Base-by-base conservation (phyloP, 805 yeast species). In the Yarrowia deformans region DNA sequence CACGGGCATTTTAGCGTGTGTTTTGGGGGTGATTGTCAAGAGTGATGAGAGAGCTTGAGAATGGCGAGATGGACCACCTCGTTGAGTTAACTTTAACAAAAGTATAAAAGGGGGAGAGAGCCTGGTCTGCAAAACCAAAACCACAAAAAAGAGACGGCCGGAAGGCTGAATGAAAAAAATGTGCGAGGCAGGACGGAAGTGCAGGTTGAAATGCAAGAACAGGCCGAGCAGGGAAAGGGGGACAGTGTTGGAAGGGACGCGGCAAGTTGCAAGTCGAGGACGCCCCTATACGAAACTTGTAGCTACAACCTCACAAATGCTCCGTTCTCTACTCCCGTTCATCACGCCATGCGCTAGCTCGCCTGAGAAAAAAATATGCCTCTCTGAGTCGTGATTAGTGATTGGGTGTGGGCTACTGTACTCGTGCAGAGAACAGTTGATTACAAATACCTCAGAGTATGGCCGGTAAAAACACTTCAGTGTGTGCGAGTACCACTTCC, bases 21-120 rank as follows among this genome's bases (percentile, higher is more conserved):
- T 40, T 39, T 12, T 29, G 45, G 34, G 43, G 32, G 34, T 3
- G 37, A 8, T 13, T 19, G 35, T 23, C 12, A 8, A 34, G 49
- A 42, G 50, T 13, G 46, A 34, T 49, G 35, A 12, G 58, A 50
- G 56, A 50, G 60, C 34, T 19, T 39, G 52, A 34, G 42, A 42
- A 60, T 43, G 66, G 66, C 66, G 66, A 60, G 66, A 60, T 60
- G 66, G 63, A 40, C 34, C 60, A 42, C 14, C 40, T 60, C 42
- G 66, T 60, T 60, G 66, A 60, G 66, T 45, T 43, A 60, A 60
- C 66, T 60, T 42, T 60, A 60, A 60, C 66, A 60, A 60, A 56
- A 60, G 52, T 45, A n/a, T 60, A 60, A 56, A 40, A 40, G 42
- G 48, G 48, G 61, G 42, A 18, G 49, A 18, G 19, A 8, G 12